A percentile compares a stretch with the other conserved stretches of the same genome.
phyloP scores from a whole-genome alignment of 2,329 filamentous ascomycete species.

The Apiospora malaysiana region DNA sequence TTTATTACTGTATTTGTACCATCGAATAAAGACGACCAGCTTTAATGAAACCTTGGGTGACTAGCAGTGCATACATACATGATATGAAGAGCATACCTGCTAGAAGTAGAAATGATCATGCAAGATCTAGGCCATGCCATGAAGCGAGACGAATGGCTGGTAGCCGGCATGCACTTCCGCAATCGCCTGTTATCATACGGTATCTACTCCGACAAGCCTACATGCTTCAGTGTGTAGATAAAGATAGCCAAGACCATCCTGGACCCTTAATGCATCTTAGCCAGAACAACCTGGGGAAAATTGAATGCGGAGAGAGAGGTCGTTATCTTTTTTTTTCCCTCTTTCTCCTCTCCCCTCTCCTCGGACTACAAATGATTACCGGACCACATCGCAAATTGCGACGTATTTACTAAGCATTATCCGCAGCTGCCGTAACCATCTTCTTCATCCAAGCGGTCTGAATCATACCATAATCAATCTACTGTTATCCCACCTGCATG shows the following conservation, averaged over 20 bases:
- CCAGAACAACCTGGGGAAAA: slow-evolving; percentile 22
- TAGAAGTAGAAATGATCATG: background rate
- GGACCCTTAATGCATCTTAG: slow-evolving; percentile 21
- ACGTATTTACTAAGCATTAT: background rate
- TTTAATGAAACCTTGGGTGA: slow-evolving; percentile 5
- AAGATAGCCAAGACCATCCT: slow-evolving; percentile 19
- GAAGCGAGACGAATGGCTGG: background rate
- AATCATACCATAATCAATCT: background rate
- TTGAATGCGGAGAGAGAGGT: slow-evolving; percentile 21
- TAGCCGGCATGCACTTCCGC: slow-evolving; percentile 7
- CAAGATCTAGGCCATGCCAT: slow-evolving; percentile 4
- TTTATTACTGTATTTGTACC: background rate
- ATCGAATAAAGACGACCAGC: background rate
- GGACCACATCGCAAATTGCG: slow-evolving; percentile 1
- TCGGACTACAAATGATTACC: background rate
- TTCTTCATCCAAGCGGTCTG: background rate
- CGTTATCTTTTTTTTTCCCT: slow-evolving; percentile 8
- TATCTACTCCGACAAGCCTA: slow-evolving; percentile 1
- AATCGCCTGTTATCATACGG: slow-evolving; percentile 17
- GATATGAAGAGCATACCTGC: background rate
- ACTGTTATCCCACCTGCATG: background rate
- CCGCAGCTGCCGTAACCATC: background rate
- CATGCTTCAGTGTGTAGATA: slow-evolving; percentile 9
- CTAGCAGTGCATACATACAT: background rate
- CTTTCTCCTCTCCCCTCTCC: background rate